A percentile compares a stretch with the other conserved stretches of the same genome.
phyloP scores from a whole-genome alignment of 345 rosid genomes.

The Rhodamnia rubescens region DNA sequence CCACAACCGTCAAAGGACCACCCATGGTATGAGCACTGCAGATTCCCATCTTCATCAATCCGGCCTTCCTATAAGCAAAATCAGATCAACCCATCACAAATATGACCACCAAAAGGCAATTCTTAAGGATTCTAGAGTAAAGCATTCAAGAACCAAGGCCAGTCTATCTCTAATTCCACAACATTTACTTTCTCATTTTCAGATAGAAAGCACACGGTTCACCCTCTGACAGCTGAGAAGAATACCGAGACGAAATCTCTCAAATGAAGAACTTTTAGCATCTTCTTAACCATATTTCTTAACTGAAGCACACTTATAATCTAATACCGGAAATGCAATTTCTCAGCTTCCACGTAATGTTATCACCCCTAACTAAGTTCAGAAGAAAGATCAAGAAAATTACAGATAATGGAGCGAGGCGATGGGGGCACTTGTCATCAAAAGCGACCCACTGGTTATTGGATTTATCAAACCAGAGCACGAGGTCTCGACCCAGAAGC shows the following conservation, averaged over 20 bases:
- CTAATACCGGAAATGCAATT: neutral
- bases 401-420: conserved; percentile 94
- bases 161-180: neutral
- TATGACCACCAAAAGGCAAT: neutral
- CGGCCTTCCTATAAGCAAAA: conserved; percentile 61
- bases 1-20: conserved; percentile 94
- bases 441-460: conserved; percentile 73
- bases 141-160: neutral
- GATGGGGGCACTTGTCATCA: conserved; percentile 90
- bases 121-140: neutral
- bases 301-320: neutral
- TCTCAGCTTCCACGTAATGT: neutral
- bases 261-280: neutral
- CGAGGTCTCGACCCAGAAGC: conserved; percentile 91
- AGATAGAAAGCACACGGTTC: neutral
- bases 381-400: conserved; percentile 5
- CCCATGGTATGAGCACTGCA: conserved; percentile 97
- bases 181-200: neutral
- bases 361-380: neutral
- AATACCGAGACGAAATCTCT: neutral
- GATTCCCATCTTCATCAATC: conserved; percentile 88
- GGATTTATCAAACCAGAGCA: conserved; percentile 70
- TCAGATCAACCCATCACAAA: neutral
- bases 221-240: neutral
- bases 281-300: neutral